Percentiles rank a stretch among this genome's conserved stretches.
Evolutionary conservation across 2,329 filamentous ascomycete species (phyloP).

Genomic region (Fusarium nygamai): DNA sequence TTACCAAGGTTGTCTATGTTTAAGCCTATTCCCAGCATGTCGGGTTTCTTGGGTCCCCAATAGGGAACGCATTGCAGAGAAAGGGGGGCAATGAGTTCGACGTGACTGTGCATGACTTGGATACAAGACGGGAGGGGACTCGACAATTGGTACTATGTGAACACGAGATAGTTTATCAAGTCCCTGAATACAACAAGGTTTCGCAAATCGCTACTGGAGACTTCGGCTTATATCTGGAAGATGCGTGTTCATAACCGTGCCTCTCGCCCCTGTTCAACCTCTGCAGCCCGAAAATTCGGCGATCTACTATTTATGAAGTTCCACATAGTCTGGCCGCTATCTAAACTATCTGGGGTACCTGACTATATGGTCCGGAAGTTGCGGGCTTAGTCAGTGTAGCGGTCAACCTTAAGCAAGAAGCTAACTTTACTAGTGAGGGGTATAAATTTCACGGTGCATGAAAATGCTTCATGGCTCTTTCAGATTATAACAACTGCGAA

Average conservation of each 20-base stretch:
- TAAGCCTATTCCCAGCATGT: neutral
- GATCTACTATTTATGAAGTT: neutral
- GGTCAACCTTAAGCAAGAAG: neutral
- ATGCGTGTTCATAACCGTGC: neutral
- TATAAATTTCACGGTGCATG: neutral
- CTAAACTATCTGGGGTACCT: too few relatives aligned
- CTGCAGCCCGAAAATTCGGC: neutral
- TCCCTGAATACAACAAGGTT: neutral
- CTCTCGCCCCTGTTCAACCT: neutral
- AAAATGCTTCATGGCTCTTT: neutral
- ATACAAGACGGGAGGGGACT: neutral
- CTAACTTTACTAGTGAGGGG: neutral
- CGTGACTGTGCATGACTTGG: neutral
- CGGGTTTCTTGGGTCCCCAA: neutral
- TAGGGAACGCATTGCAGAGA: neutral
- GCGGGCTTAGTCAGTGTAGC: neutral
- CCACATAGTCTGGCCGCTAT: neutral
- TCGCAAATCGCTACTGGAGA: neutral
- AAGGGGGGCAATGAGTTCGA: too few relatives aligned
- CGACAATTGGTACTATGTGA: neutral
- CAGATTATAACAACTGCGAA: neutral
- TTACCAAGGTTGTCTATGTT: slow-evolving; percentile 28
- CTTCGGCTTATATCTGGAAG: neutral
- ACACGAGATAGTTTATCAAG: neutral
- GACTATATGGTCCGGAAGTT: neutral